Conservation (phyloP, 2,329 filamentous ascomycete genomes). For the Rachicladosporium sp. region DNA sequence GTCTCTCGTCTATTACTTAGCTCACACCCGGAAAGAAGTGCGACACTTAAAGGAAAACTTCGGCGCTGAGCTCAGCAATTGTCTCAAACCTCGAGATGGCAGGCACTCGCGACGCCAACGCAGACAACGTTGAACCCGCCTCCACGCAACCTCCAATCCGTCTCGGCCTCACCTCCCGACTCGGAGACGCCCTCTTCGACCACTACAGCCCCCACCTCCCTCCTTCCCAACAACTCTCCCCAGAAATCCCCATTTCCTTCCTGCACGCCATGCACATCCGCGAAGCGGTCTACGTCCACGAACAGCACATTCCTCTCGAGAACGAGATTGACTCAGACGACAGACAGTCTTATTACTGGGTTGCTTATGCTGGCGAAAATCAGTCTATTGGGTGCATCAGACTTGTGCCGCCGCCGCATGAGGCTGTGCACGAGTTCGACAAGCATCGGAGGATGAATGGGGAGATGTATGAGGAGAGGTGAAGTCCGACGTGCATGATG, state of each 20-base stretch:
- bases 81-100: too few species aligned
- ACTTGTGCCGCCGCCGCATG: constrained; percentile 68
- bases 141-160: too few species aligned
- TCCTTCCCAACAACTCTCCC: constrained; percentile 17
- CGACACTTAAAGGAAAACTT: too few species aligned
- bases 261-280: constrained; percentile 46
- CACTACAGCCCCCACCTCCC: too few species aligned
- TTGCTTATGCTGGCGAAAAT: background rate
- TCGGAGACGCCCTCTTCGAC: too few species aligned
- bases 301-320: constrained; percentile 46
- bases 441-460: constrained; percentile 5
- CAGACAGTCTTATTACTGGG: constrained; percentile 54
- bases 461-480: constrained; percentile 11
- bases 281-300: constrained; percentile 44
- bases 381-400: constrained; percentile 51
- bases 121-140: too few species aligned
- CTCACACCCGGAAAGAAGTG: too few species aligned
- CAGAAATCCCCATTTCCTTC: constrained; percentile 33
- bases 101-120: too few species aligned
- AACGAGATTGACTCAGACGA: constrained; percentile 77
- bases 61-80: too few species aligned
- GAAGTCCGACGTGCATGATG: constrained; percentile 43
- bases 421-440: constrained; percentile 1
- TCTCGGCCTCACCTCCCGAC: too few species aligned
- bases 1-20: too few species aligned